Evolutionary conservation across 2,329 filamentous ascomycete genomes (phyloP).

Genomic region (Pseudocercospora fijiensis): DNA sequence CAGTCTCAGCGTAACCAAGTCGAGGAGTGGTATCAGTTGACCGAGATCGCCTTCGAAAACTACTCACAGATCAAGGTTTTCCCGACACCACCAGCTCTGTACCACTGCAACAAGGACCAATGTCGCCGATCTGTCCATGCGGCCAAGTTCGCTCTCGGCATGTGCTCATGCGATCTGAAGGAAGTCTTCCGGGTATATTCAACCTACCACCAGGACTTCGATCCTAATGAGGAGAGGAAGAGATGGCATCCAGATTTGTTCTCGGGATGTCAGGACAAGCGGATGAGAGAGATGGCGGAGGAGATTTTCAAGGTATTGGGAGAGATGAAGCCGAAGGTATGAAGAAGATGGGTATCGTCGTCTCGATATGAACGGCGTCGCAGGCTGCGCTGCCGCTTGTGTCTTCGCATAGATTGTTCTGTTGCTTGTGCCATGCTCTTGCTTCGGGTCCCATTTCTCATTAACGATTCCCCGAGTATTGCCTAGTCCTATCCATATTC

Average conservation of each 20-base stretch:
- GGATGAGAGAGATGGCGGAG: neutral
- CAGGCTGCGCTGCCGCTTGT: too few species aligned
- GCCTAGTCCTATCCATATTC: too few species aligned
- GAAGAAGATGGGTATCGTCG: too few species aligned
- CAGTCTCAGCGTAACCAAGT: neutral
- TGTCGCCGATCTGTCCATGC: neutral
- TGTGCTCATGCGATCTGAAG: neutral
- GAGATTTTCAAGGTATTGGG: neutral
- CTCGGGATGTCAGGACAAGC: neutral
- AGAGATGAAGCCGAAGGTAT: neutral
- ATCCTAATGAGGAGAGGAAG: neutral
- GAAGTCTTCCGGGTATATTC: neutral
- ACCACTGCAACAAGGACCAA: neutral
- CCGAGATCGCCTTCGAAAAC: neutral
- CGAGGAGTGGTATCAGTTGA: neutral
- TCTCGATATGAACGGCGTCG: too few species aligned
- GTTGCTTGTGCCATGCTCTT: too few species aligned
- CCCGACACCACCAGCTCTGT: neutral
- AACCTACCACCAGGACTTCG: neutral
- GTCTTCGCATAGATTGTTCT: too few species aligned
- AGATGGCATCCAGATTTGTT: neutral
- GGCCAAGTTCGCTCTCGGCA: neutral
- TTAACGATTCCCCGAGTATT: too few species aligned
- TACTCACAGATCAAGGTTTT: neutral
- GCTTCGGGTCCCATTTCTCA: too few species aligned